These are phyloP conservation scores for Thymus quinquecostatus DNA, from an alignment of 257 asterid genomes.

Conservation along the genomic window DNA sequence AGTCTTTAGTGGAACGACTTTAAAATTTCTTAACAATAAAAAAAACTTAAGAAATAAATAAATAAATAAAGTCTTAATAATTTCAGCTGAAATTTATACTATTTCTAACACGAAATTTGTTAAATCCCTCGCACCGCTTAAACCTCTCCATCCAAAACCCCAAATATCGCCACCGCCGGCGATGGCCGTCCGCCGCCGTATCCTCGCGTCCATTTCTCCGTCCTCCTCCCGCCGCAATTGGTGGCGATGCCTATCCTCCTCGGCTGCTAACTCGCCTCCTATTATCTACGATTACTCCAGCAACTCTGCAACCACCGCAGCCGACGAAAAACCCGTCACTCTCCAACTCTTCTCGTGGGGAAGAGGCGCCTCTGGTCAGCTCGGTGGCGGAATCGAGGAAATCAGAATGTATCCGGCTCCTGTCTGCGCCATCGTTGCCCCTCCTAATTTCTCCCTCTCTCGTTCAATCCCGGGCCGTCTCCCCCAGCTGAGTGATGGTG, in stretches of 20 bases:
- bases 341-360: constrained; percentile 90
- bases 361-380: constrained; percentile 96
- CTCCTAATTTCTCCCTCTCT: constrained; percentile 56
- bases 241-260: constrained; percentile 41
- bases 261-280: constrained; percentile 46
- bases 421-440: constrained; percentile 58
- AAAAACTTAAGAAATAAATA: too few relatives aligned
- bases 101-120: background rate
- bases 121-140: constrained; percentile 16
- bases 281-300: constrained; percentile 52
- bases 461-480: constrained; percentile 74
- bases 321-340: constrained; percentile 37
- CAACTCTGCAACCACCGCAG: constrained; percentile 27
- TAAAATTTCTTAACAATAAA: too few relatives aligned
- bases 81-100: background rate
- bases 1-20: too few relatives aligned
- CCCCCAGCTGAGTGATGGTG: constrained; percentile 27
- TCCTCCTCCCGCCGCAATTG: constrained; percentile 20
- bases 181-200: constrained; percentile 41
- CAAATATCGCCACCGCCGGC: constrained; percentile 11
- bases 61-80: too few relatives aligned
- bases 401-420: constrained; percentile 74
- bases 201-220: constrained; percentile 19
- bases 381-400: constrained; percentile 90
- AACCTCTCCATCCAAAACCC: constrained; percentile 30